Conservation (phyloP, 2,329 filamentous ascomycete species). For the Huntiella moniliformis region DNA sequence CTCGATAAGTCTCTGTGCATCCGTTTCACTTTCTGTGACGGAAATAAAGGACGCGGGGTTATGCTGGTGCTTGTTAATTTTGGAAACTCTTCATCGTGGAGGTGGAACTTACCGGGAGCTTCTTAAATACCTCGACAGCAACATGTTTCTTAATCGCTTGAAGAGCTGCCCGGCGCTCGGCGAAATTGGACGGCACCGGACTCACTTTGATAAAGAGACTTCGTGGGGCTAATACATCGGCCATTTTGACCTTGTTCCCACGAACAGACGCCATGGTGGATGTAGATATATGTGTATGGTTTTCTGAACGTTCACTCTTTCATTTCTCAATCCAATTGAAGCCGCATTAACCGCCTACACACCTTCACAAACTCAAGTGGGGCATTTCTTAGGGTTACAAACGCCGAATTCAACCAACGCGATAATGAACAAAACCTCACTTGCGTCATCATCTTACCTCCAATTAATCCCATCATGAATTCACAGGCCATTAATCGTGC, state of each 20-base stretch:
- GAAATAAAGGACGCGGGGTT: slow-evolving; percentile 31
- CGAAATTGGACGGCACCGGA: slow-evolving; percentile 32
- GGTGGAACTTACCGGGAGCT: slow-evolving; percentile 20
- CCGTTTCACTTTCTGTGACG: slow-evolving; percentile 24
- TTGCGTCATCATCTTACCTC: no score
- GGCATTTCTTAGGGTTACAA: no score
- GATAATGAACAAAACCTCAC: no score
- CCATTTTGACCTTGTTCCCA: neutral
- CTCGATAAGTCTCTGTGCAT: slow-evolving; percentile 22
- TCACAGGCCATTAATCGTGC: no score
- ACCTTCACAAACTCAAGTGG: no score
- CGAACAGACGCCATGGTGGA: neutral
- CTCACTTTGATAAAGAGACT: slow-evolving; percentile 24
- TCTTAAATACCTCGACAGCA: slow-evolving; percentile 33
- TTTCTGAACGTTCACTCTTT: no score
- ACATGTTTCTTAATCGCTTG: slow-evolving; percentile 31
- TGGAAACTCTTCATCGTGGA: neutral
- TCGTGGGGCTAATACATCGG: slow-evolving; percentile 2
- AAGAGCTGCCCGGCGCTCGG: slow-evolving; percentile 36
- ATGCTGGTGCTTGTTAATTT: slow-evolving; percentile 18
- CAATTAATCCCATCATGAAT: no score
- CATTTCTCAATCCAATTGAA: no score
- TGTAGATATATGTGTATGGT: neutral
- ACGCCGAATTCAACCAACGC: no score
- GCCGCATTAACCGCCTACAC: no score